These are phyloP conservation scores for Nyssa sinensis DNA, from an alignment of 148 eudicot genomes.

Conservation along the genomic window DNA sequence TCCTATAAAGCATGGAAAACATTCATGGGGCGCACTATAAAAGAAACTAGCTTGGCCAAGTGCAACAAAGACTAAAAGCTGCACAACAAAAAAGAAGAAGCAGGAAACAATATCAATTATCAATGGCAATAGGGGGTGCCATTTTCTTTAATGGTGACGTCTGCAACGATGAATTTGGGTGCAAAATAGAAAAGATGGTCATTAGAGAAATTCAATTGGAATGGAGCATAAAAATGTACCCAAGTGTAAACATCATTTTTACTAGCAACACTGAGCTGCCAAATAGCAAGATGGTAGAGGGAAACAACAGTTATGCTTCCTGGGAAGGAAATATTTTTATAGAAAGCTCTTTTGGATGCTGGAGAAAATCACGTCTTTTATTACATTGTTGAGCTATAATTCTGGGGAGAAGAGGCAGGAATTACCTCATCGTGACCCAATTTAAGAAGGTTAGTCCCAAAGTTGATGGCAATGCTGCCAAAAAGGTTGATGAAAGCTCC, in stretches of 20 bases:
- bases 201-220: background rate
- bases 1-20: no score
- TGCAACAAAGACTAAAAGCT: no score
- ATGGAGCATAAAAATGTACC: background rate
- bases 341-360: no score
- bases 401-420: background rate
- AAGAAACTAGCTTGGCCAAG: no score
- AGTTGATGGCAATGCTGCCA: slow-evolving; percentile 95
- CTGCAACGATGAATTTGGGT: background rate
- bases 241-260: background rate
- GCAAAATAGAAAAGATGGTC: background rate
- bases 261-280: background rate
- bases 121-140: no score
- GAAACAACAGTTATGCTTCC: background rate
- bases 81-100: no score
- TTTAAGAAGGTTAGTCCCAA: slow-evolving; percentile 96
- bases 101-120: no score
- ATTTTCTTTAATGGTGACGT: no score
- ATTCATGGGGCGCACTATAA: no score
- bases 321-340: background rate
- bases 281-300: background rate
- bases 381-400: background rate
- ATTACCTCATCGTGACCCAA: slow-evolving; percentile 94
- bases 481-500: slow-evolving; percentile 93
- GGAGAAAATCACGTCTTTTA: background rate